phyloP scores from a whole-genome alignment of 768 basidiomycete species.

The Hortiboletus campestris region DNA sequence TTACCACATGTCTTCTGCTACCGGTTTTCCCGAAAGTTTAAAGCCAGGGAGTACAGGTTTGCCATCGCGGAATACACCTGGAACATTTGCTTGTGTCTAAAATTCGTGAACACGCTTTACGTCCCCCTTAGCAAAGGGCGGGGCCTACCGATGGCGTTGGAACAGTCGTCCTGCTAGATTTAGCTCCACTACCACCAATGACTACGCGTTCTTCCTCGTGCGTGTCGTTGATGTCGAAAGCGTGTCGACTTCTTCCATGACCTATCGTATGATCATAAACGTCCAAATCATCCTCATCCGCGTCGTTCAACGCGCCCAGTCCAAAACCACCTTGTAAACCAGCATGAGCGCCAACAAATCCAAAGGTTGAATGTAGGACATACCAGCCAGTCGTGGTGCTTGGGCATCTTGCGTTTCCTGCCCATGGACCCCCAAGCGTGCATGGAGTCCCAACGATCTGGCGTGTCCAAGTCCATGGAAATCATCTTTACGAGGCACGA shows the following conservation, averaged over 20 bases:
- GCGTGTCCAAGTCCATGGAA: conserved; percentile 79
- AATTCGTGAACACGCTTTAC: conserved; percentile 13
- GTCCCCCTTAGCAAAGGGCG: neutral
- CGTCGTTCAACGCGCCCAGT: conserved; percentile 86
- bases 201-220: conserved; percentile 61
- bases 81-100: conserved; percentile 15
- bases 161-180: conserved; percentile 6
- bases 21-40: conserved; percentile 60
- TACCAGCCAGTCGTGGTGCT: conserved; percentile 62
- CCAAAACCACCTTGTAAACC: conserved; percentile 72
- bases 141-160: conserved; percentile 14
- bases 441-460: conserved; percentile 61
- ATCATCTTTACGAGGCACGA: conserved; percentile 69
- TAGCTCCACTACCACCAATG: conserved; percentile 35
- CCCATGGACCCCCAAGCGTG: conserved; percentile 46
- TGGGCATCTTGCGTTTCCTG: conserved; percentile 20
- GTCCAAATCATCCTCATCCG: conserved; percentile 90
- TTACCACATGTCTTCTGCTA: conserved; percentile 70
- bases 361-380: conserved; percentile 3
- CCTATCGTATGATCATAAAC: conserved; percentile 59
- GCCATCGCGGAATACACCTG: conserved; percentile 68
- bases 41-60: conserved; percentile 74
- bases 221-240: conserved; percentile 62
- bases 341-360: neutral
- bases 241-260: conserved; percentile 47